Percentiles rank a stretch among this genome's conserved stretches.
These are phyloP conservation scores for Coemansia erecta DNA, from an alignment of 192 early-diverging fungal species.

Conservation along the genomic window DNA sequence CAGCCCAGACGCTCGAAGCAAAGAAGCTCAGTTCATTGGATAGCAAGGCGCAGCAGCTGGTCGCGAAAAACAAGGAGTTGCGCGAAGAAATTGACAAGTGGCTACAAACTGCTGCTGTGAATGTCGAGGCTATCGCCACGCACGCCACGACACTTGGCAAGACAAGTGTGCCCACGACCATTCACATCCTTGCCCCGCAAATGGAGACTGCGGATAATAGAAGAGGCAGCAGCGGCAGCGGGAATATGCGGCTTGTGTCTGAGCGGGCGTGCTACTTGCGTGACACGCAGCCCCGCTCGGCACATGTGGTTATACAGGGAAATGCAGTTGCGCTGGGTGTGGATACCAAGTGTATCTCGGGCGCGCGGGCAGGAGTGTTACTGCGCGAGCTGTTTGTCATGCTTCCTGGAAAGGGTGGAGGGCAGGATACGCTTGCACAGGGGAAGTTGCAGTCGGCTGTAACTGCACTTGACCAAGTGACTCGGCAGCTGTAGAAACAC, in stretches of 20 bases:
- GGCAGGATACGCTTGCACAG: conserved; percentile 34
- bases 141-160: conserved; percentile 31
- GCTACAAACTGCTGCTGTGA: conserved; percentile 29
- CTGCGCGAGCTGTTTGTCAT: conserved; percentile 67
- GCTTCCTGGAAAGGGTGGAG: conserved; percentile 57
- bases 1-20: conserved; percentile 58
- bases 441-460: conserved; percentile 27
- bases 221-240: too few species aligned
- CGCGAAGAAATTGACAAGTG: conserved; percentile 23
- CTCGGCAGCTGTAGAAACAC: conserved; percentile 4
- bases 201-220: conserved; percentile 1
- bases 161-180: conserved; percentile 3
- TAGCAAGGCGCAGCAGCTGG: conserved; percentile 48
- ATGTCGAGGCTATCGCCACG: conserved; percentile 19
- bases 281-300: conserved; percentile 20
- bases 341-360: conserved; percentile 68
- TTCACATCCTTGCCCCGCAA: conserved; percentile 23
- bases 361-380: conserved; percentile 71
- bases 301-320: conserved; percentile 67
- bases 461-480: conserved; percentile 16
- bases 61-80: conserved; percentile 11
- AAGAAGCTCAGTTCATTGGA: conserved; percentile 61
- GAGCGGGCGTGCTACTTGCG: conserved; percentile 31
- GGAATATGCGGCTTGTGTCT: conserved; percentile 26
- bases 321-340: conserved; percentile 74